These are phyloP conservation scores for Chaetomium strumarium DNA, from an alignment of 2,329 filamentous ascomycete genomes.

Conservation along the genomic window DNA sequence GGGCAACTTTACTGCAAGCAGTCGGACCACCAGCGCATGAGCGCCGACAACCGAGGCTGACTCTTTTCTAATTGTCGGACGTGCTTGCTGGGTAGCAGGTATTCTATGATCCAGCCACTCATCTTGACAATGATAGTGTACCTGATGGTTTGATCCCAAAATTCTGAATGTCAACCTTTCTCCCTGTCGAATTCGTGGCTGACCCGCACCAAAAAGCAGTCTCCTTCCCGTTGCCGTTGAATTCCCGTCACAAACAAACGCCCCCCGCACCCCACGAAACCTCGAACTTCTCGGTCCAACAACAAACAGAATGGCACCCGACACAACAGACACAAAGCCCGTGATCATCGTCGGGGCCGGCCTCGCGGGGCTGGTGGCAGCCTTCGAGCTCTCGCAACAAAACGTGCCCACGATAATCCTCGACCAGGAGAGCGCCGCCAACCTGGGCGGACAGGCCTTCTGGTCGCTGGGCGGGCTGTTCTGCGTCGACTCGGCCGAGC, in stretches of 20 bases:
- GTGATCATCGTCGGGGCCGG: slow-evolving; percentile 54
- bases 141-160: no score
- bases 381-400: slow-evolving; percentile 48
- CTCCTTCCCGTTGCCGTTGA: not conserved
- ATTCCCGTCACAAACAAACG: not conserved
- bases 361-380: slow-evolving; percentile 54
- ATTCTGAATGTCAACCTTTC: no score
- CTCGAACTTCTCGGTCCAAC: not conserved
- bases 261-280: no score
- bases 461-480: slow-evolving; percentile 60
- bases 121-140: no score
- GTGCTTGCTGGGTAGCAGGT: no score
- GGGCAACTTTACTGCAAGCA: no score
- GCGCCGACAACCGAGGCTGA: no score
- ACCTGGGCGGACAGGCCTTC: slow-evolving; percentile 56
- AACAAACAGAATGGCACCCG: not conserved
- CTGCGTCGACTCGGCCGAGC: slow-evolving; percentile 50
- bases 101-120: no score
- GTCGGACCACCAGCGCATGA: no score
- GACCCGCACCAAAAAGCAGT: no score
- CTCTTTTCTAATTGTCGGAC: no score
- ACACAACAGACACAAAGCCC: slow-evolving; percentile 25
- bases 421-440: slow-evolving; percentile 53
- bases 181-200: no score
- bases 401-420: slow-evolving; percentile 46